Base-by-base conservation (phyloP, 2,329 filamentous ascomycete genomes). In the Colletotrichum sp. region DNA sequence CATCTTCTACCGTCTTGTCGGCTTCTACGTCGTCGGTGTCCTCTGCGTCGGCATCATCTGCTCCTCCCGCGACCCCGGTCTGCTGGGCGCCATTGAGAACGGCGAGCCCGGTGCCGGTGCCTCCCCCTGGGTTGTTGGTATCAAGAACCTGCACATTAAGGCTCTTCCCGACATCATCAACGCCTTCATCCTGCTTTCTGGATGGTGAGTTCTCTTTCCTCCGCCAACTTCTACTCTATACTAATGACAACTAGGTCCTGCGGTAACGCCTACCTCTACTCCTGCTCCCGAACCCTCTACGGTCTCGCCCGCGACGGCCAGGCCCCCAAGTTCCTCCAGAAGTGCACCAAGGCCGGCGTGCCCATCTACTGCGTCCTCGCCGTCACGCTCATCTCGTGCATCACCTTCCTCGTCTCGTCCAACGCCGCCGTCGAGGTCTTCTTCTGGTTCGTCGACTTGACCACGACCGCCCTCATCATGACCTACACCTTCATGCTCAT, bases 1-100 rank as follows among this genome's bases (percentile, higher is more conserved):
- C 61, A 92, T 95, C 39, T 95, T 95, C 84, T 95, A 93, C 83
- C 92, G 94, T 65, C 86, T 95, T 36, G 93, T 92, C 1, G 84
- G 89, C 2, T 95, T 95, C 84, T 95, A 95, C 83, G 89, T 95
- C n/a, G 87, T 95, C 74, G 89, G 92, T 72, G 91, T 90, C 13
- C 85, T 94, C 4, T 87, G 86, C 52, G 88, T 92, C 21, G 90
- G 91, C 8, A 90, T 92, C 74, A 80, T 92, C 74, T 88, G 93
- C 77, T 86, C 92, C 18, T 90, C 91, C 80, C 87, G 92, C 68
- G 91, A 93, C 78, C 80, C 86, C 1, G 87, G 88, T 24, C 84
- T 93, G 78, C 86, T 83, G 12, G 87, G 85, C 21, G 92, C 91
- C 3, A 92, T 92, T 78, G 82, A 85, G n/a, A 85, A 86, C 7